phyloP scores from a whole-genome alignment of 345 rosid genomes.

The Salix caprea region DNA sequence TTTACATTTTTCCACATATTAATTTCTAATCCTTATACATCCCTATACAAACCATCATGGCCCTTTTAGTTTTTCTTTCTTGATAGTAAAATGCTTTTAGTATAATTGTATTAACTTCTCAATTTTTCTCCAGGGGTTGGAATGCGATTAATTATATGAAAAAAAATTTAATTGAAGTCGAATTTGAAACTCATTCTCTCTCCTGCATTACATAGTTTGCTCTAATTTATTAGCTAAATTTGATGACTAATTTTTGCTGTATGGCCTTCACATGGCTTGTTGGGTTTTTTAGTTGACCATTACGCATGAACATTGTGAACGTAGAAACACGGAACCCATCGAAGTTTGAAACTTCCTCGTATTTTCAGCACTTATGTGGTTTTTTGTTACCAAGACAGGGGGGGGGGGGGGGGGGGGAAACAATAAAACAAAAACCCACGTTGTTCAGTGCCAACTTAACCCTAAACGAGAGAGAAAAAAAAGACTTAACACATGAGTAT shows the following conservation, averaged over 20 bases:
- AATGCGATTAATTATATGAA: neutral
- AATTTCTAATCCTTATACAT: neutral
- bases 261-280: neutral
- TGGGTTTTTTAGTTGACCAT: neutral
- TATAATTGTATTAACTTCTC: neutral
- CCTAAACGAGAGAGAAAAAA: neutral
- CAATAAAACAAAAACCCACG: no score
- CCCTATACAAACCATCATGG: neutral
- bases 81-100: neutral
- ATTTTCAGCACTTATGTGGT: neutral
- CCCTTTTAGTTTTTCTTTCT: neutral
- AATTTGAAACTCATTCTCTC: neutral
- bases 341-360: conserved; percentile 1
- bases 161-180: neutral
- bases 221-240: neutral
- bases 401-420: neutral
- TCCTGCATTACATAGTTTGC: neutral
- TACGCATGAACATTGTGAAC: neutral
- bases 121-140: neutral
- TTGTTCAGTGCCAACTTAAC: neutral
- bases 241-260: neutral
- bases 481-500: neutral
- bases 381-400: neutral
- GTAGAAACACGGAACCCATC: neutral
- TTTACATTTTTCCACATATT: neutral